phyloP scores from a whole-genome alignment of 2,329 filamentous ascomycete species.

The Colletotrichum plurivorum region DNA sequence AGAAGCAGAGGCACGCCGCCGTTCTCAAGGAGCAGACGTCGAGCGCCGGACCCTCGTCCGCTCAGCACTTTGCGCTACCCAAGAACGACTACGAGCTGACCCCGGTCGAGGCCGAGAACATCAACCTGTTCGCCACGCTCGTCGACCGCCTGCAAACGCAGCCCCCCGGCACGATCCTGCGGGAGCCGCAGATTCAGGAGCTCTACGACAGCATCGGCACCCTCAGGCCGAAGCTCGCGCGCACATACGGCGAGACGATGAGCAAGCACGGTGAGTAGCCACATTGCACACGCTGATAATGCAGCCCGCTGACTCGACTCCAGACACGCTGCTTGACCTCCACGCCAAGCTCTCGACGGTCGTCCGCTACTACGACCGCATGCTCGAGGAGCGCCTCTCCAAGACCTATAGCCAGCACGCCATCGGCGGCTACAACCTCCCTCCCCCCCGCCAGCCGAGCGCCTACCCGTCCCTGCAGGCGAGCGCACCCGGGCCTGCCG shows the following conservation, averaged over 20 bases:
- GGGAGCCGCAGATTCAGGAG: slow-evolving; percentile 98
- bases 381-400: slow-evolving; percentile 95
- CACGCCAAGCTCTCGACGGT: slow-evolving; percentile 97
- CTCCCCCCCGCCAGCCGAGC: slow-evolving; percentile 66
- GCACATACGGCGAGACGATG: slow-evolving; percentile 99
- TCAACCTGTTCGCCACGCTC: slow-evolving; percentile 93
- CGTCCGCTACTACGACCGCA: slow-evolving; percentile 96
- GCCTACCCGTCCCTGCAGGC: slow-evolving; percentile 81
- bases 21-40: slow-evolving; percentile 85
- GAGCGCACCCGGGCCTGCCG: slow-evolving; percentile 70
- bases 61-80: slow-evolving; percentile 72
- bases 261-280: slow-evolving; percentile 88
- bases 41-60: slow-evolving; percentile 61
- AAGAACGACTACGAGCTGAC: slow-evolving; percentile 97
- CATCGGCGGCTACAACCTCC: slow-evolving; percentile 74
- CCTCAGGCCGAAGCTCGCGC: slow-evolving; percentile 90
- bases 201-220: slow-evolving; percentile 98
- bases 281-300: no score
- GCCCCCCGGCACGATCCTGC: slow-evolving; percentile 93
- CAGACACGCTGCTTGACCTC: slow-evolving; percentile 92
- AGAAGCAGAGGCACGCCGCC: slow-evolving; percentile 91
- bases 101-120: slow-evolving; percentile 95
- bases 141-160: slow-evolving; percentile 97
- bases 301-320: slow-evolving; percentile 49
- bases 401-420: slow-evolving; percentile 91